Percentiles rank a stretch among this genome's conserved stretches.
Conservation (phyloP, 257 asterid species). For the Coffea canephora region DNA sequence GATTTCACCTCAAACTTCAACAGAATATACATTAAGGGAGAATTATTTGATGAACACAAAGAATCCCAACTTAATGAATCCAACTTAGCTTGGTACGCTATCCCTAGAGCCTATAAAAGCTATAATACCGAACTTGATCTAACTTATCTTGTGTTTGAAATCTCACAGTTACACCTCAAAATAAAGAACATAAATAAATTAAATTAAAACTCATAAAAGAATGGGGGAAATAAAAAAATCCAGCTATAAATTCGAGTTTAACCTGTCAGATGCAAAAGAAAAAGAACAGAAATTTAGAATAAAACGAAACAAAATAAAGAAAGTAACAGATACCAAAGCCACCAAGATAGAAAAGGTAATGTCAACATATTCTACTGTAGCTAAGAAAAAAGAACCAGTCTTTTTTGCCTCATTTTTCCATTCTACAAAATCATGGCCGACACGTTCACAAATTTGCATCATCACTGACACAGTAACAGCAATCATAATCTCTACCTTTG, state of each 20-base stretch:
- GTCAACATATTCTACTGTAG: neutral
- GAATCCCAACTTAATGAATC: neutral
- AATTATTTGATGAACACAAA: neutral
- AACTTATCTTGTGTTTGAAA: neutral
- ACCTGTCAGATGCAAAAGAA: neutral
- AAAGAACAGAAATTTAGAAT: too few relatives aligned
- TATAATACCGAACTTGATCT: neutral
- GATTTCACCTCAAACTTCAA: too few relatives aligned
- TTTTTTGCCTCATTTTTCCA: neutral
- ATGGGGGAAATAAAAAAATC: neutral
- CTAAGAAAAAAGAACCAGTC: neutral
- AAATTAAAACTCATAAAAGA: neutral
- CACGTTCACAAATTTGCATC: neutral
- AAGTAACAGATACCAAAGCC: neutral
- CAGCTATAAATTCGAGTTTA: neutral
- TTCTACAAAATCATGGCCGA: neutral
- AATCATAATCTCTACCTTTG: slow-evolving; percentile 3
- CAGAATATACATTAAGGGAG: neutral
- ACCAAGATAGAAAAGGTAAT: neutral
- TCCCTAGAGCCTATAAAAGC: neutral
- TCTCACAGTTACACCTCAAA: neutral
- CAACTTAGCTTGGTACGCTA: too few relatives aligned
- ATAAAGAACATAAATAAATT: neutral
- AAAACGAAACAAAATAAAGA: too few relatives aligned
- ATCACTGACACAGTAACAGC: neutral